These are phyloP conservation scores for Capsicum rhomboideum DNA, from an alignment of 257 asterid species.

Conservation along the genomic window DNA sequence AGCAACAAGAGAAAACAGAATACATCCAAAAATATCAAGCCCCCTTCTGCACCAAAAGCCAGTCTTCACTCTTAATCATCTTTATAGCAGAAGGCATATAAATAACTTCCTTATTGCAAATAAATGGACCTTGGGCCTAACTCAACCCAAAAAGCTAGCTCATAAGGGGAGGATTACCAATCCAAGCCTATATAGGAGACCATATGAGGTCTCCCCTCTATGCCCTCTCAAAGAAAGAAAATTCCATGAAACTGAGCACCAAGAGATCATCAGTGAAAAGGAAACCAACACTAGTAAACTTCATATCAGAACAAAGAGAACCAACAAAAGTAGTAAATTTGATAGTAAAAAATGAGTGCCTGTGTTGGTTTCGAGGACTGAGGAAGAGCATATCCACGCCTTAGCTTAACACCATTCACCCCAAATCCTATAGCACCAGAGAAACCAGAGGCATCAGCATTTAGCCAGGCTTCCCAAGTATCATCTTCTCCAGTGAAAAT, in stretches of 20 bases:
- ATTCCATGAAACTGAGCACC: not conserved
- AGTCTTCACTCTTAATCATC: not conserved
- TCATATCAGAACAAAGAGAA: not conserved
- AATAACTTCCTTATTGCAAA: not conserved
- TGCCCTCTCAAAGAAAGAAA: not conserved
- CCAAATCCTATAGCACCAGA: conserved; percentile 41
- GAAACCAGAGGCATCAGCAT: conserved; percentile 66
- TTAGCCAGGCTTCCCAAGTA: conserved; percentile 98
- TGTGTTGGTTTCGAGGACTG: conserved; percentile 85
- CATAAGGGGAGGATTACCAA: not conserved
- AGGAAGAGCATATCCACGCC: conserved; percentile 94
- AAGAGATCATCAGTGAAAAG: not conserved
- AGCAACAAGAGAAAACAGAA: not conserved
- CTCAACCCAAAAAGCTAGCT: not conserved
- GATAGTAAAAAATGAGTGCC: conserved; percentile 28
- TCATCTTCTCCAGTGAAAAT: conserved; percentile 96
- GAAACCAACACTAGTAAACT: not conserved
- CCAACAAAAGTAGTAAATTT: not conserved
- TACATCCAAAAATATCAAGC: not conserved
- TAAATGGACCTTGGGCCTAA: not conserved
- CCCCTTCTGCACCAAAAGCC: not conserved
- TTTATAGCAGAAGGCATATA: not conserved
- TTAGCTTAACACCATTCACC: conserved; percentile 51
- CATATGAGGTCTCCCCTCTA: not conserved
- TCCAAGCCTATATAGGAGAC: not conserved